These are phyloP conservation scores for Fusarium abutilonis DNA, from an alignment of 2,329 filamentous ascomycete genomes.

Conservation along the genomic window DNA sequence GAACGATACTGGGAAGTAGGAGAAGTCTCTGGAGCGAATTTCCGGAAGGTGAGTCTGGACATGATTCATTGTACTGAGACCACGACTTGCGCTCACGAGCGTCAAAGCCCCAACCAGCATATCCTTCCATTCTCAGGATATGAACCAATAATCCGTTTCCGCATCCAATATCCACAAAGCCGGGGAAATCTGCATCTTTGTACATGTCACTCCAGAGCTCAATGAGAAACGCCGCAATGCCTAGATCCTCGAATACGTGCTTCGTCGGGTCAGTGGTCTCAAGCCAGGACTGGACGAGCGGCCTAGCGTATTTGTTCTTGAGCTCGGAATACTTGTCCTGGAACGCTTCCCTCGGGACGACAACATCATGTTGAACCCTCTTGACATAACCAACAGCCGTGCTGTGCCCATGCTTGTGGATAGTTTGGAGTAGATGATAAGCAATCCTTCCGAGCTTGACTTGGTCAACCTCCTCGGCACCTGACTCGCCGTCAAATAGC, in stretches of 20 bases:
- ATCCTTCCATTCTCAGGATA: slow-evolving; percentile 83
- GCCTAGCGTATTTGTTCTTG: slow-evolving; percentile 80
- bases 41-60: slow-evolving; percentile 42
- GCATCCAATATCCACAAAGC: slow-evolving; percentile 95
- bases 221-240: slow-evolving; percentile 90
- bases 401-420: slow-evolving; percentile 79
- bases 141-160: slow-evolving; percentile 92
- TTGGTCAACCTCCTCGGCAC: slow-evolving; percentile 42
- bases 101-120: slow-evolving; percentile 89
- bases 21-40: slow-evolving; percentile 57
- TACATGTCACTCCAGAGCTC: slow-evolving; percentile 94
- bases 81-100: slow-evolving; percentile 87
- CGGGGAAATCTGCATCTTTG: slow-evolving; percentile 69
- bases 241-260: slow-evolving; percentile 94
- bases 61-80: slow-evolving; percentile 69
- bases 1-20: slow-evolving; percentile 59
- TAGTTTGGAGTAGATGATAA: slow-evolving; percentile 71
- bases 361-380: slow-evolving; percentile 81
- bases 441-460: slow-evolving; percentile 72
- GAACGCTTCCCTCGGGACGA: slow-evolving; percentile 79
- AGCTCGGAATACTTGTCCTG: slow-evolving; percentile 85
- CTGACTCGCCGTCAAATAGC: slow-evolving; percentile 53
- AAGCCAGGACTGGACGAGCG: slow-evolving; percentile 79
- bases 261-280: slow-evolving; percentile 89
- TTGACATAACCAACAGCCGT: slow-evolving; percentile 76